Evolutionary conservation across 768 basidiomycete genomes (phyloP).

Genomic region (Polyporus arcularius): DNA sequence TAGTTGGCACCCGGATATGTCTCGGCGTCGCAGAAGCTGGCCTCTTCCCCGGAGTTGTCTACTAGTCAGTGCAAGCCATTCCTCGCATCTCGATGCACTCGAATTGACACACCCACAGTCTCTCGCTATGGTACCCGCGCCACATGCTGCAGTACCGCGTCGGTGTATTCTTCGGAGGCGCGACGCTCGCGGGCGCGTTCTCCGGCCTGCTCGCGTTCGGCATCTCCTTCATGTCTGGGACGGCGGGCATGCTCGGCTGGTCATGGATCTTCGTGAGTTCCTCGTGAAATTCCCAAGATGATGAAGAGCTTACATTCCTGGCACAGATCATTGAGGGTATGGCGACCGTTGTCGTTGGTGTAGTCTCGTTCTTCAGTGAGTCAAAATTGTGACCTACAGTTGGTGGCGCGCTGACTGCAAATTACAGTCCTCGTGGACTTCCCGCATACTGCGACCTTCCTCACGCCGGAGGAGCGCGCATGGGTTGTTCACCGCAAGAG

Average conservation of each 20-base stretch:
- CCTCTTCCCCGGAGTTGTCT: conserved; percentile 71
- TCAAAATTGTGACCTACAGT: not conserved
- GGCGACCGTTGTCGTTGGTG: conserved; percentile 54
- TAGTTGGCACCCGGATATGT: conserved; percentile 56
- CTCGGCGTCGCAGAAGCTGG: conserved; percentile 72
- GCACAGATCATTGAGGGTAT: conserved; percentile 64
- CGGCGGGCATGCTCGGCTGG: conserved; percentile 30
- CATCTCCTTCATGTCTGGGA: conserved; percentile 37
- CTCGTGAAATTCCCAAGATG: too few relatives aligned
- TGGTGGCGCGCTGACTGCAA: not conserved
- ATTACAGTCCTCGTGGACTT: conserved; percentile 64
- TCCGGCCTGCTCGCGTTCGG: conserved; percentile 36
- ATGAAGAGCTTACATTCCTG: not conserved
- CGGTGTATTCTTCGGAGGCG: conserved; percentile 31
- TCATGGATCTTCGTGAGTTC: conserved; percentile 38
- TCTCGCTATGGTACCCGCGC: conserved; percentile 31
- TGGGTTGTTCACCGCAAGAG: conserved; percentile 37
- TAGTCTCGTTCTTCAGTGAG: conserved; percentile 34
- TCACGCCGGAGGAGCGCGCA: conserved; percentile 60
- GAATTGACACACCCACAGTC: conserved; percentile 8
- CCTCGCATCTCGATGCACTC: not conserved
- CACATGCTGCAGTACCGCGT: conserved; percentile 31
- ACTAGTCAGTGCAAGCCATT: conserved; percentile 48
- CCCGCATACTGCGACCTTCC: conserved; percentile 56
- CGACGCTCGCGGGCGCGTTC: conserved; percentile 30